Evolutionary conservation across 768 basidiomycete species (phyloP).

Genomic region (Lyophyllum decastes): DNA sequence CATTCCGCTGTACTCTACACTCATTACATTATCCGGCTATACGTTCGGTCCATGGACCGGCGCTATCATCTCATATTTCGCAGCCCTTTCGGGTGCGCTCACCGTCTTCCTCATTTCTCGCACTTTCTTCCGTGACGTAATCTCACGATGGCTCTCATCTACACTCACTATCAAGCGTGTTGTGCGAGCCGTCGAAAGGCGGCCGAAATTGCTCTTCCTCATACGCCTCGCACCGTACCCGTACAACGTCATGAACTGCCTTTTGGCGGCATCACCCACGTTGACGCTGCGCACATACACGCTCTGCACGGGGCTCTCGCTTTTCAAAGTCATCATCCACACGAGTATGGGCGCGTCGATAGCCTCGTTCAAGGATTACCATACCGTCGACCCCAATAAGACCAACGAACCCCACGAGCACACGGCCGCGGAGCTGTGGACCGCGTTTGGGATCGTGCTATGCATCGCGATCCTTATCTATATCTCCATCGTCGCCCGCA

Average conservation of each 20-base stretch:
- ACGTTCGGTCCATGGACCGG: slow-evolving; percentile 86
- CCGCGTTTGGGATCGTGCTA: slow-evolving; percentile 66
- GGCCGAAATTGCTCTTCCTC: slow-evolving; percentile 85
- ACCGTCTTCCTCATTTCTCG: slow-evolving; percentile 83
- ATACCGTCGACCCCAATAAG: slow-evolving; percentile 36
- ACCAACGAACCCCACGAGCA: slow-evolving; percentile 46
- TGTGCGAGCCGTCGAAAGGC: slow-evolving; percentile 84
- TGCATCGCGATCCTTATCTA: slow-evolving; percentile 80
- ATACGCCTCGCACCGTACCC: slow-evolving; percentile 92
- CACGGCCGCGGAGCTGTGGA: slow-evolving; percentile 57
- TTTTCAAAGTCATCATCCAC: slow-evolving; percentile 91
- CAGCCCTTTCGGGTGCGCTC: slow-evolving; percentile 83
- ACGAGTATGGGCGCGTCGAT: slow-evolving; percentile 86
- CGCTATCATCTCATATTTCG: slow-evolving; percentile 83
- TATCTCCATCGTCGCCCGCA: slow-evolving; percentile 77
- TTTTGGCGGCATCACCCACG: slow-evolving; percentile 84
- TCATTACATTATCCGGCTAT: slow-evolving; percentile 91
- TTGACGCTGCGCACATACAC: slow-evolving; percentile 80
- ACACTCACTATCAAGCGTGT: slow-evolving; percentile 76
- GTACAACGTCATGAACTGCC: slow-evolving; percentile 94
- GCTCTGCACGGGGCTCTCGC: slow-evolving; percentile 75
- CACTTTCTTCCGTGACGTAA: slow-evolving; percentile 66
- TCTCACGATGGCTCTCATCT: slow-evolving; percentile 71
- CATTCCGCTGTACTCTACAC: slow-evolving; percentile 88
- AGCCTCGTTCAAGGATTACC: slow-evolving; percentile 77